Base-by-base conservation (phyloP, 1,284 basidiomycete genomes). In the Malassezia vespertilionis region DNA sequence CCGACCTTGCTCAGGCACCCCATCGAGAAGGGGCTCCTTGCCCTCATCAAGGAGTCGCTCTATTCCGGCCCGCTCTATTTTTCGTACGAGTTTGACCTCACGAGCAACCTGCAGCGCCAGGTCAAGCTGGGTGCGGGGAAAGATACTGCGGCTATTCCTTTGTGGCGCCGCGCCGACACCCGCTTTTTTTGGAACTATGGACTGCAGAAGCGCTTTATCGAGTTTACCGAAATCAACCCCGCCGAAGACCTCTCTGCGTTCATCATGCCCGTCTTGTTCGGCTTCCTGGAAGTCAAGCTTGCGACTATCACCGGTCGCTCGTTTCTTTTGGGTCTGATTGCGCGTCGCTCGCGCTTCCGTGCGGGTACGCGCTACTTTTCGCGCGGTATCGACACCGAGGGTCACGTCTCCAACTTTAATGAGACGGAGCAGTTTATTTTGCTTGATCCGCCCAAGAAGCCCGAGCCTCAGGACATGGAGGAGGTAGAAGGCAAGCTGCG, bases 101-200 rank as follows among this genome's bases (percentile, higher is more conserved):
- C 91, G 12, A 81, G 84, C 53, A 78, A 84, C 45, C 72, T 96
- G 57, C 90, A 97, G 76, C 77, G 79, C 39, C 90, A 96, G 72
- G 81, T 79, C 76, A 72, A 43, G 8, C 12, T 58, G n/a, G 33
- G 37, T 11, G 34, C 76, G 53, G 72, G 74, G 33, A 72, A 75
- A 52, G 75, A 78, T 33, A 70, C 74, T 33, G 77, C 39, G 22
- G 9, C 6, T 12, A 22, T 75, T 67, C 76, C 79, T 21, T 75
- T 82, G 55, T 89, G 80, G 82, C 60, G 72, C 48, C 57, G 64
- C 79, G 83, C 83, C 24, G 91, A 97, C 62, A 87, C 93, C 64
- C 79, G 91, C 56, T 97, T 97, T 75, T 97, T 96, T 74, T 97
- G 91, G 91, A 97, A 97, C 73, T 84, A 82, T 78, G 86, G 74